phyloP scores from a whole-genome alignment of 2,329 filamentous ascomycete species.

The Verruconis gallopava region DNA sequence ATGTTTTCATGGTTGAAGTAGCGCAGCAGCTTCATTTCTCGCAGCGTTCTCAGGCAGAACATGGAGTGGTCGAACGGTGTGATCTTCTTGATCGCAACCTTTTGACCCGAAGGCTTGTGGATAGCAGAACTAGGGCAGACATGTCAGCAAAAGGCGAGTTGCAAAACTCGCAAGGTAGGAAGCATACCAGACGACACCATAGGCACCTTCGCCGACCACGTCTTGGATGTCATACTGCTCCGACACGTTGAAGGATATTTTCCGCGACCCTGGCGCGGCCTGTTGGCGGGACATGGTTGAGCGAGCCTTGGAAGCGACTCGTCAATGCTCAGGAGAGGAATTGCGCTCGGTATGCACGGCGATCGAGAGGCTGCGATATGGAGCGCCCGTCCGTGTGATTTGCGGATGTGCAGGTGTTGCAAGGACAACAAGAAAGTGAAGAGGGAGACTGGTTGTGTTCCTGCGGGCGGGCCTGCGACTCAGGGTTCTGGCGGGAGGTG shows the following conservation, averaged over 20 bases:
- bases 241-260: constrained; percentile 99
- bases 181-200: constrained; percentile 90
- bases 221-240: constrained; percentile 99
- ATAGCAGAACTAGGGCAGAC: constrained; percentile 72
- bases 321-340: no score
- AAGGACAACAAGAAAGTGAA: no score
- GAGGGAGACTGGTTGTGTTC: no score
- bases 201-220: constrained; percentile 96
- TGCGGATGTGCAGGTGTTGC: no score
- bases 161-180: background rate
- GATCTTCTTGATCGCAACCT: constrained; percentile 99
- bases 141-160: constrained; percentile 3
- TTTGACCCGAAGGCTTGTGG: constrained; percentile 95
- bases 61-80: constrained; percentile 98
- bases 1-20: constrained; percentile 99
- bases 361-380: no score
- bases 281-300: constrained; percentile 16
- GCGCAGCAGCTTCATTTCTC: constrained; percentile 96
- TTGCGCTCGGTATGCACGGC: no score
- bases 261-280: constrained; percentile 48
- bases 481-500: no score
- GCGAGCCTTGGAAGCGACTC: no score
- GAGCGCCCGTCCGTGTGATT: no score
- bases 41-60: constrained; percentile 91
- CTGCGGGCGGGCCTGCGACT: no score